Evolutionary conservation across 2,329 filamentous ascomycete genomes (phyloP), one percentile per base, ranked within the genome.

Genomic region (Stagonosporopsis cucurbitacearum): DNA sequence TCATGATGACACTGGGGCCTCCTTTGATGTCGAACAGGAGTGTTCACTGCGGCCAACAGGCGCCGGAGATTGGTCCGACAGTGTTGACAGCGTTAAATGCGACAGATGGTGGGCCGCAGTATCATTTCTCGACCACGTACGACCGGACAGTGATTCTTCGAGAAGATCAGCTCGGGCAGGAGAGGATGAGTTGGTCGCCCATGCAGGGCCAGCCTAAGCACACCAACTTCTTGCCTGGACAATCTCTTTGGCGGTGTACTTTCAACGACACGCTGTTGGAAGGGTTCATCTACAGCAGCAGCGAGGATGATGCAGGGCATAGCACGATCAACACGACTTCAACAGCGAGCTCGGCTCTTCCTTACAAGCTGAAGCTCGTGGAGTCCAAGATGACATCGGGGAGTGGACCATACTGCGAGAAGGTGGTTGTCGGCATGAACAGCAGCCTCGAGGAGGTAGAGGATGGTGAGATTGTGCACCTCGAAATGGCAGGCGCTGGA

Each of bases 231-330:
- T 40, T 58, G 8, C 35, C 57, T 2, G 64, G 64, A 6, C 57
- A 66, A 23, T 44, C 54, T 7, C 53, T 67, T 3, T 73, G 69
- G 69, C 60, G 61, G 3, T 73, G 70, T 39, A 55, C 46, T 3
- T 73, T 72, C 54, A 67, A 70, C 33, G 56, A 69, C 8, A 70
- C 68, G 1, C 30, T 50, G 0, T 30, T 73, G 6, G 66, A 73
- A 25, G 69, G 68, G 1, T 64, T 63, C 23, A 57, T 72, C 8
- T 67, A 68, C 22, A 39, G 57, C 9, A 39, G 45, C 0, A 48
- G 28, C 6, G 15, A 33, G 13, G 23, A 19, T 1, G 45, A 22
- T 6, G 15, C 17, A 7, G n/a, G 3, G 6, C 32, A 28, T 25
- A 45, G 11, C 47, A 6, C 13, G 39, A 36, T 26, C 9, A 22